Evolutionary conservation across 352 stramenopile genomes (phyloP), one percentile per base, ranked within the genome.

Genomic region (Phytophthora aleatoria): DNA sequence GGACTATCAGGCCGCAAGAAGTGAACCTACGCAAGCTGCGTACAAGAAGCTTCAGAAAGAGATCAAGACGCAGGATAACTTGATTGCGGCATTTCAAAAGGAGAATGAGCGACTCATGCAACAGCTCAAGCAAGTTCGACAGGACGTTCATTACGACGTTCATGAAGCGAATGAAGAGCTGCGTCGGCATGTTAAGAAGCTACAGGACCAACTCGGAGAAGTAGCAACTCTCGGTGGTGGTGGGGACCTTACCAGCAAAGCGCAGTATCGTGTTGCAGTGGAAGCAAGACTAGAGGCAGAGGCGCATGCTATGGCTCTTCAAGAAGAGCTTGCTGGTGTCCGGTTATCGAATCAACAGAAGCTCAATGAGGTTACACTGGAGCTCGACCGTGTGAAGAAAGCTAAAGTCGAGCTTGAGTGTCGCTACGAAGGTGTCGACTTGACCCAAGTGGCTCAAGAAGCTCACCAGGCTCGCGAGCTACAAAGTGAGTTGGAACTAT

Each of bases 31-130:
- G 4, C 39, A 62, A 27, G 41, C 26, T 33, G 49, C 59, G 5
- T 69, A 69, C 16, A 50, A 13, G 13, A 70, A 70, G 5, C 65
- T 91, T 15, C 61, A 81, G 41, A 87, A 90, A 50, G 81, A 90
- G 52, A 81, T 90, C 30, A 75, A 87, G 64, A 87, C 80, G 0
- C 87, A 95, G 71, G 85, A 94, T 41, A 79, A 55, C 11, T 71
- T 94, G 24, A 94, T 95, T 57, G 71, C 82, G 58, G 87, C 81
- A 0, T 95, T 87, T 57, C 87, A 94, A 65, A 79, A 80, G 39
- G 87, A 95, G 45, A 95, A 95, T 50, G 83, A 94, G 31, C 81
- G 86, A 26, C 60, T 95, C 1, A 95, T 94, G 87, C 77, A 76
- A 11, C 83, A 93, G 50, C 66, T 94, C 0, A 90, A 91, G 48